A percentile compares a stretch with the other conserved stretches of the same genome.
Evolutionary conservation across 78 protist species (phyloP).

Genomic region (Pelomyxa schiedti): DNA sequence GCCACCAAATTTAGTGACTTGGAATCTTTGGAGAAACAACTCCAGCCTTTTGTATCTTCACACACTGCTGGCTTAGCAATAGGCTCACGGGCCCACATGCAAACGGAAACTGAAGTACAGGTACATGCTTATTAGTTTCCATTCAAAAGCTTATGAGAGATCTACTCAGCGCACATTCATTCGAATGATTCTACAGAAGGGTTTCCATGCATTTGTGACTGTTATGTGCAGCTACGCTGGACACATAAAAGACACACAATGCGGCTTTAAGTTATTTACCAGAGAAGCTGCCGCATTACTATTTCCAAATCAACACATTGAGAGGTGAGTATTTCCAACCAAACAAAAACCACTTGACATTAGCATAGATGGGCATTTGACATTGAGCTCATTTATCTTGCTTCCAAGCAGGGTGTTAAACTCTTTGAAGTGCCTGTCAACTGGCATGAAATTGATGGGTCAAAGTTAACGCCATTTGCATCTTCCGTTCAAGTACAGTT

Average conservation of each 20-base stretch:
- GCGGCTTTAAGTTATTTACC: conserved; percentile 51
- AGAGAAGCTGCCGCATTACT: conserved; percentile 1
- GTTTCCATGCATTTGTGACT: conserved; percentile 16
- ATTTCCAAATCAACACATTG: conserved; percentile 3
- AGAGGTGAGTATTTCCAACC: not conserved
- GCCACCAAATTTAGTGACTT: conserved; percentile 7
- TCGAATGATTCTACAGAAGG: not conserved
- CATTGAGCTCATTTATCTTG: conserved; percentile 16
- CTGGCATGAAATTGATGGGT: conserved; percentile 32
- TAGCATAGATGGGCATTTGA: conserved; percentile 17
- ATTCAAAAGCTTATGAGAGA: too few relatives aligned
- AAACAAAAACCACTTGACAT: not conserved
- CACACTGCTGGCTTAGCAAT: not conserved
- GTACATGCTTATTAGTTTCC: not conserved
- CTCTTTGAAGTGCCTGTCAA: not conserved
- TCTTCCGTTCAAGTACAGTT: not conserved
- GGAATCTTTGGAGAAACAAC: not conserved
- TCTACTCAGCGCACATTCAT: not conserved
- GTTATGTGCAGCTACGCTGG: not conserved
- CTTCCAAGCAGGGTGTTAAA: not conserved
- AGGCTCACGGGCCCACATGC: conserved; percentile 27
- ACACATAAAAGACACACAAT: conserved; percentile 28
- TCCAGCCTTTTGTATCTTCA: not conserved
- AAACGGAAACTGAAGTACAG: not conserved
- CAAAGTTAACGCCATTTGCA: conserved; percentile 13